Base-by-base conservation (phyloP, 2,329 filamentous ascomycete genomes). In the Ophiosphaerella narmari region DNA sequence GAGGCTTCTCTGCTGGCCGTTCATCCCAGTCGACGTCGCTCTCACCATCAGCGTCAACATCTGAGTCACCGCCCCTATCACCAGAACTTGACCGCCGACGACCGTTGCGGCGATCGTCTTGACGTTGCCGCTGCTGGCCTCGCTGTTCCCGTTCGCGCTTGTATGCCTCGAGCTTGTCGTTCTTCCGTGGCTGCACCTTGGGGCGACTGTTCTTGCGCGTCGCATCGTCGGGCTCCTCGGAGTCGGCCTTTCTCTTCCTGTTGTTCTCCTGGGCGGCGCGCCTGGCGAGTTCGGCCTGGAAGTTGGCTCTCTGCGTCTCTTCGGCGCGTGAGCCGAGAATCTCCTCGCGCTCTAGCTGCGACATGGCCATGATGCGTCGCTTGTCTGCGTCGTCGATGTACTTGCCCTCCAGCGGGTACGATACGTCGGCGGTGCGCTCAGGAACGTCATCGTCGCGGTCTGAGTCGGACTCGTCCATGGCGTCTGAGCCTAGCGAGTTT, bases 281-380 rank as follows among this genome's bases (percentile, higher is more conserved):
- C 63, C 89, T 87, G 52, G 89, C 89, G 42, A 97, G 82, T 55
- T 92, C 85, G 40, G 86, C 82, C 66, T 94, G 91, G 75, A 96
- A 93, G 52, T 88, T 84, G 62, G 89, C 87, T 44, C 86, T 86
- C 66, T 94, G 89, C 50, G 92, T 87, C 71, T 94, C 86, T 63
- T 90, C 86, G 32, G 88, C 87, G 59, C 94, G 90, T 61, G 96
- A 90, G 16, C 91, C 93, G 6, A 99, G 83, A 38, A 96, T 87
- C 69, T 91, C 86, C 74, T 99, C 94, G 55, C 93, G 88, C 68
- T 96, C 87, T 43, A 97, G 87, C 76, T 97, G 92, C 26, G 91
- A 87, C 82, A 97, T 86, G 48, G 81, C 83, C 82, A 94, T 86
- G 55, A 99, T 94, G 43, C 88, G 61, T 8, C 72, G 68, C 62